Percentiles rank a stretch among this genome's conserved stretches.
Conservation (phyloP, 129 eudicot species). For the Centrapalus pauciflorus region DNA sequence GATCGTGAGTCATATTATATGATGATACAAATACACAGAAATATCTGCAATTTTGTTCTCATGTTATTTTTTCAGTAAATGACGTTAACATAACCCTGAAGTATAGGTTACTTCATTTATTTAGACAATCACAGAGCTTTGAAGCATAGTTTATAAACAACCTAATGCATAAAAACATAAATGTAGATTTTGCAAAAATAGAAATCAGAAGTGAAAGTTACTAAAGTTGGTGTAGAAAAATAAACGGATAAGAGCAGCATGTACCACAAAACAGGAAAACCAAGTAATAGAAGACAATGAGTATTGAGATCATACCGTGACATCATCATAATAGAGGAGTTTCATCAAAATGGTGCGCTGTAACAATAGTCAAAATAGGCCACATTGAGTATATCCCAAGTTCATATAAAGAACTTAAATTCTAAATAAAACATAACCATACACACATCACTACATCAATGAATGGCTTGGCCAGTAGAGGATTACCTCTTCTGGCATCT, state of each 20-base stretch:
- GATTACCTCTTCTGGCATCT: conserved; percentile 97
- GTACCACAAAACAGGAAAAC: conserved; percentile 10
- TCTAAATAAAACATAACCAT: background rate
- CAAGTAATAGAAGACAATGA: conserved; percentile 11
- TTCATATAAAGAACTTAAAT: background rate
- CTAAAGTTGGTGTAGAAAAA: background rate
- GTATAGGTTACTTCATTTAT: background rate
- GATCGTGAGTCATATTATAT: background rate
- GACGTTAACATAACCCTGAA: background rate
- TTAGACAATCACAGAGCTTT: background rate
- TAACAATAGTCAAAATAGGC: conserved; percentile 10
- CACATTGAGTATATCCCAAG: background rate
- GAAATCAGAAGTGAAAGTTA: background rate
- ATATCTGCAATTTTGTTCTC: background rate
- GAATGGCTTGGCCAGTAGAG: background rate
- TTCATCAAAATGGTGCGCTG: conserved; percentile 99
- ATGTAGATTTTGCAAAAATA: background rate
- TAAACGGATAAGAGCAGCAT: conserved; percentile 1
- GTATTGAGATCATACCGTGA: conserved; percentile 64
- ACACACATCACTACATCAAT: conserved; percentile 1
- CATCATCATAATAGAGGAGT: conserved; percentile 87
- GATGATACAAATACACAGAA: background rate
- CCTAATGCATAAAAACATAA: background rate
- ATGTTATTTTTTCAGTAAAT: background rate
- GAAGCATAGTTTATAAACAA: background rate